Conservation (phyloP, 2,329 filamentous ascomycete species). For the Cyclaneusma minus region DNA sequence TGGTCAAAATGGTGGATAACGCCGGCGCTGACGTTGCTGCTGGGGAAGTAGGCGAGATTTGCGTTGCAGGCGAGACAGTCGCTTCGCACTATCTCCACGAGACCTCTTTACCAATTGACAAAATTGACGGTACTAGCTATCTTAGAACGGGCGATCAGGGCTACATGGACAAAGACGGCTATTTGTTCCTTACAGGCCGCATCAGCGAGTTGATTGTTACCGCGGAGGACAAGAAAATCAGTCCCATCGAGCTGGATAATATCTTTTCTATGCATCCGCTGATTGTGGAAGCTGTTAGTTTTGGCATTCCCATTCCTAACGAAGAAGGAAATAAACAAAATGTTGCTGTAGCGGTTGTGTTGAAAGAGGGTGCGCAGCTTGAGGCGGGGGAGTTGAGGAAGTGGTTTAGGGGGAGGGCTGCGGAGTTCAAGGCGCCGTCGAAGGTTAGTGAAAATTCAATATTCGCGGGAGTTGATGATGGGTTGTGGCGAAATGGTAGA, state of each 20-base stretch:
- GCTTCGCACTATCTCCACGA: constrained; percentile 49
- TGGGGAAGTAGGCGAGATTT: constrained; percentile 68
- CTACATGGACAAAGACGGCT: constrained; percentile 60
- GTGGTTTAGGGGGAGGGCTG: constrained; percentile 51
- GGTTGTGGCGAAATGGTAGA: too few relatives aligned
- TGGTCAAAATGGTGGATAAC: constrained; percentile 57
- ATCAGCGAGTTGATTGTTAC: constrained; percentile 86
- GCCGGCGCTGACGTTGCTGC: constrained; percentile 45
- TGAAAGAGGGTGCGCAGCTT: constrained; percentile 42
- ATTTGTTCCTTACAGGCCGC: constrained; percentile 65
- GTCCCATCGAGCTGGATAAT: constrained; percentile 71
- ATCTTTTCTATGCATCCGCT: constrained; percentile 51
- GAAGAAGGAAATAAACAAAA: constrained; percentile 71
- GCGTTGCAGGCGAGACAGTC: constrained; percentile 62
- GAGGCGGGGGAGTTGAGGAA: constrained; percentile 41
- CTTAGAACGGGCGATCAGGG: constrained; percentile 78
- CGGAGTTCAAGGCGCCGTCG: constrained; percentile 70
- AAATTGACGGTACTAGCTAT: constrained; percentile 50
- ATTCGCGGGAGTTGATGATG: too few relatives aligned
- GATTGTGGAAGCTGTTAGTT: constrained; percentile 62
- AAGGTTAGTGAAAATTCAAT: constrained; percentile 49
- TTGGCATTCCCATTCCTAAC: constrained; percentile 60
- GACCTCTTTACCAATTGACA: constrained; percentile 5
- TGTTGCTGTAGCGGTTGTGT: constrained; percentile 55
- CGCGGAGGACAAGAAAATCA: constrained; percentile 75